Base-by-base conservation (phyloP, 495 filamentous ascomycete species). In the Aspergillus leporis region DNA sequence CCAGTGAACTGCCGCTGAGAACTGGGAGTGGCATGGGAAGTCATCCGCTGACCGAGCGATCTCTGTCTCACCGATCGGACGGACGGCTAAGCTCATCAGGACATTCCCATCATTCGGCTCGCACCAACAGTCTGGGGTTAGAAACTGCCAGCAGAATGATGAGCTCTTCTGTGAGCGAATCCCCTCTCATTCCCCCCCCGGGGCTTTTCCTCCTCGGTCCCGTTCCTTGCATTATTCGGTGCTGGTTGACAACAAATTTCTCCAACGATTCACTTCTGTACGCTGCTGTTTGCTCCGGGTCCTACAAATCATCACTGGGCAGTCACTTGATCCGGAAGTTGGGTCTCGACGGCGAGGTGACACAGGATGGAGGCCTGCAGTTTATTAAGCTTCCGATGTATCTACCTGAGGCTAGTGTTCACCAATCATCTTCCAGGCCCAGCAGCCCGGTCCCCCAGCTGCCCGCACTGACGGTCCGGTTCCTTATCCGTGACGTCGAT, bases 41-140 rank as follows among this genome's bases (percentile, higher is more conserved):
- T 45, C 90, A 92, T 72, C 83, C 88, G 22, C 84, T 95, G 82
- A 91, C 87, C 66, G 94, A 98, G 74, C 87, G 94, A 13, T 90
- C 92, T 14, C 80, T 88, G 8, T 98, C 94, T 22, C 92, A 97
- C 75, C 96, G 94, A 65, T 98, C 94, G 0, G 95, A 98, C 67
- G 94, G 95, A n/a, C 81, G 93, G 53, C 90, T 93, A 71, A 98
- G 94, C 71, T 95, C 92, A 0, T 89, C 90, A 9, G 90, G 90
- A 22, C 87, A 93, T 60, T 96, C 91, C 5, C 84, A 87, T 60
- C 86, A 90, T 64, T 93, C 90, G 7, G 90, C 88, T 2, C 83
- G 91, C 7, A 88, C 88, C 18, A 96, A 90, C 72, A 97, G 91
- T 69, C 76, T 97, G 22, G 88, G 87, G 1, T 73, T 93, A 3